These are phyloP conservation scores for Anthracocystis panici-leucophaei DNA, from an alignment of 1,284 basidiomycete genomes.

Conservation along the genomic window DNA sequence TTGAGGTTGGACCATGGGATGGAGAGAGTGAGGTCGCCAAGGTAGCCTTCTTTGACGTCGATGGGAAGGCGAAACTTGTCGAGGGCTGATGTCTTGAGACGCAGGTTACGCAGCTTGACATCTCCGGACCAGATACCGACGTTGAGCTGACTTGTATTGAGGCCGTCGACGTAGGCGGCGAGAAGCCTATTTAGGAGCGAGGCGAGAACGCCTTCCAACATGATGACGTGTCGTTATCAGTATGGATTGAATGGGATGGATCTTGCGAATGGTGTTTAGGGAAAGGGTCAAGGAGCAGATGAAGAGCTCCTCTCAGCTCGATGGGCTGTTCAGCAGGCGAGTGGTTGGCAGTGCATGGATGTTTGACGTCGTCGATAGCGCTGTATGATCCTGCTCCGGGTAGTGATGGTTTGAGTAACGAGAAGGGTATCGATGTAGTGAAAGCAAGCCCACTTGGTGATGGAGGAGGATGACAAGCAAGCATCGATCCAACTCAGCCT, in stretches of 20 bases:
- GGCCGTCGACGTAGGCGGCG: slow-evolving; percentile 94
- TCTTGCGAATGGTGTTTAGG: too few relatives aligned
- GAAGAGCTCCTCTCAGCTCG: background rate
- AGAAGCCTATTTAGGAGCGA: slow-evolving; percentile 80
- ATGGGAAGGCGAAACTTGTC: slow-evolving; percentile 97
- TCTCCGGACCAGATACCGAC: slow-evolving; percentile 95
- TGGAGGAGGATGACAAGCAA: background rate
- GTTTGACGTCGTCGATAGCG: background rate
- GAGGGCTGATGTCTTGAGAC: slow-evolving; percentile 91
- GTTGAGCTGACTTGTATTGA: slow-evolving; percentile 94
- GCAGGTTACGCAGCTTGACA: slow-evolving; percentile 80
- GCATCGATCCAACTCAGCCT: background rate
- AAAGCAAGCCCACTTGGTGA: background rate
- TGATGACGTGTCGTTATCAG: slow-evolving; percentile 13
- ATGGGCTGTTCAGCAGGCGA: slow-evolving; percentile 5
- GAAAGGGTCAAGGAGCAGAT: background rate
- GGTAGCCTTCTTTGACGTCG: slow-evolving; percentile 91
- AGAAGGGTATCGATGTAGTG: background rate
- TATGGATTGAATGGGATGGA: background rate
- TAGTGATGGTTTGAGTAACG: background rate
- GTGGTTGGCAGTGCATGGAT: slow-evolving; percentile 2
- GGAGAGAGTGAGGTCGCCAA: slow-evolving; percentile 90
- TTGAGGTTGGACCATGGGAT: slow-evolving; percentile 97
- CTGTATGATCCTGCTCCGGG: background rate
- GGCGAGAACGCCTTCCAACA: slow-evolving; percentile 69